Base-by-base conservation (phyloP, 1,139 yeast species). In the Taphrina flavorubra region DNA sequence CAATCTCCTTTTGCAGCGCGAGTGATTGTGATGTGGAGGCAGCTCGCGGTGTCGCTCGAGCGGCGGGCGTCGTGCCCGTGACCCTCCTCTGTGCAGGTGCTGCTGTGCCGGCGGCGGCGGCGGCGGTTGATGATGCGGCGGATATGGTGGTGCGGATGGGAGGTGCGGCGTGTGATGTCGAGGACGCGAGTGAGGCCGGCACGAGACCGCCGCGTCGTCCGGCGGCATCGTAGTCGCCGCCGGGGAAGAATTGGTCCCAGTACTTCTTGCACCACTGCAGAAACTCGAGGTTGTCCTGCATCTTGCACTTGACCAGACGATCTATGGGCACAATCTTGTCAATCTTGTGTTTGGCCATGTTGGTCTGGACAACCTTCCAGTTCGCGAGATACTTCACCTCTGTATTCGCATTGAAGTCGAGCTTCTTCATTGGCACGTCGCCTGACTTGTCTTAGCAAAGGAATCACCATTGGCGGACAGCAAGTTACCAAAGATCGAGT, bases 281-380 rank as follows among this genome's bases (percentile, higher is more conserved):
- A 74, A 94, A 88, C 79, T 92, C 98, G 74, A 94, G 82, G 77
- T 94, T 94, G 76, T 94, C 99, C 78, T 94, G 99, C 74, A 94
- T 85, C 74, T 91, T 84, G 79, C 98, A 94, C 78, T 90, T 91
- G 76, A 89, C 86, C 72, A 94, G 82, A 72, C 84, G 82, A 72
- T 91, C 97, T 51, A 92, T 95, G 59, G 92, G 92, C 53, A 95
- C 86, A 20, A 86, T 83, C 74, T 92, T 87, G 71, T 88, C 86
- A 71, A 94, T 87, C 59, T 82, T 81, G 76, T 91, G 92, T 74
- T 82, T 85, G 49, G 85, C 83, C 76, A 94, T 91, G 20, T 87
- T 85, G 36, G 88, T 82, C 79, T 94, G 99, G 57, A 94, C 80
- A 2, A 95, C 82, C 79, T 94, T 94, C 84, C 87, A 91, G 77